Base-by-base conservation (phyloP, 108 stramenopile species). In the Mediolabrus comicus region DNA sequence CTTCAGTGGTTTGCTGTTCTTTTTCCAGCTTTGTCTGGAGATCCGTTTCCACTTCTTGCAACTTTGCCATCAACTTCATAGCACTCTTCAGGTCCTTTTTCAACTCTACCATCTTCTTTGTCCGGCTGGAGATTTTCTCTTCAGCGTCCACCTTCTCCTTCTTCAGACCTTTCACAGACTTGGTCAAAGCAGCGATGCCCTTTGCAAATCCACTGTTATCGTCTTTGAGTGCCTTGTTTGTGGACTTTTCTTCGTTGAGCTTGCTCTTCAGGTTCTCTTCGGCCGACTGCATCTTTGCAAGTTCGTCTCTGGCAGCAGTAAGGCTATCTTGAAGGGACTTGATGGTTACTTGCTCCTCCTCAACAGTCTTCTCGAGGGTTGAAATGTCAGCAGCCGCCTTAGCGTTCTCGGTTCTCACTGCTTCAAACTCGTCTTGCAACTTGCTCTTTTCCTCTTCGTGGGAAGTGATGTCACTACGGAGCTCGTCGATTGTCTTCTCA, bases 91-190 rank as follows among this genome's bases (percentile, higher is more conserved):
- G 43, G 11, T 62, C 24, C 22, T 4, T 27, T 8, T 62, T 49
- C 39, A 27, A 24, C 49, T 62, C 17, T 28, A 53, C 52, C 62
- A 54, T 52, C 52, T 63, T 53, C 62, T 63, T 52, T 19, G 52
- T 63, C 24, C 53, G 53, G 52, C 51, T 53, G 1, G 49, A 9
- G 12, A 53, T 53, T 53, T 63, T 53, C 53, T 63, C 62, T 25
- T 9, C 62, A 25, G 52, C 24, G 17, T 28, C 52, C 1, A 26
- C 53, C 49, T 54, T 52, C 26, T 53, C 53, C 52, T 63, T 53
- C 62, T 63, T 63, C 16, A 27, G 62, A 22, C 22, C 46, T 49
- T 49, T 22, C 4, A 49, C 46, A 22, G 46, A 49, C 46, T 49
- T 49, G 8, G 0, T 49, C 22, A 49, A 49, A 49, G 46, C 46